These are phyloP conservation scores for Fraxinus platypoda DNA, from an alignment of 305 asterid species.

Conservation along the genomic window DNA sequence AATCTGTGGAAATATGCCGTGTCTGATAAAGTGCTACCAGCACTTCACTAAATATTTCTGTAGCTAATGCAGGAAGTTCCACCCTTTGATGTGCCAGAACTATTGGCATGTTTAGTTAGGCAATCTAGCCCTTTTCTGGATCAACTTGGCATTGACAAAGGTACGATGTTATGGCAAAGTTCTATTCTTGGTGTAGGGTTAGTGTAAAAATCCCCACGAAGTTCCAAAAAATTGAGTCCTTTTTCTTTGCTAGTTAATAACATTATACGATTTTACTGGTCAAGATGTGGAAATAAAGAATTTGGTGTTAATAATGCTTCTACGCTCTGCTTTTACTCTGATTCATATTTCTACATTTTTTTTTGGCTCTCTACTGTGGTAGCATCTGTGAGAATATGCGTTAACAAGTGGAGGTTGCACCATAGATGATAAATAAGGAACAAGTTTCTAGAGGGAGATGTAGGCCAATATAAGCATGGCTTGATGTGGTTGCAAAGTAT, in stretches of 20 bases:
- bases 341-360: neutral
- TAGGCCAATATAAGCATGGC: neutral
- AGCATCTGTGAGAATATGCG: slow-evolving; percentile 1
- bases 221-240: neutral
- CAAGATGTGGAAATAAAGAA: neutral
- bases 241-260: slow-evolving; percentile 4
- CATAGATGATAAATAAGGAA: too few relatives aligned
- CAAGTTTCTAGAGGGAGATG: neutral
- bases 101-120: slow-evolving; percentile 89
- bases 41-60: slow-evolving; percentile 8
- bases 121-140: slow-evolving; percentile 93
- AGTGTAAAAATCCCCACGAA: neutral
- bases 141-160: slow-evolving; percentile 83
- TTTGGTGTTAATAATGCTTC: neutral
- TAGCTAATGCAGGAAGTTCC: slow-evolving; percentile 69
- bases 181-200: slow-evolving; percentile 8
- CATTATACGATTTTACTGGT: slow-evolving; percentile 1
- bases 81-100: slow-evolving; percentile 87
- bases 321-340: neutral
- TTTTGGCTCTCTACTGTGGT: neutral
- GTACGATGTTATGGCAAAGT: slow-evolving; percentile 35
- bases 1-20: neutral
- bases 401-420: neutral
- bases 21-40: neutral
- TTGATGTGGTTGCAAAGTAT: neutral